Evolutionary conservation across 805 yeast genomes (phyloP), one percentile per base, ranked within the genome.

Genomic region (Teunomyces lycoperdinae): DNA sequence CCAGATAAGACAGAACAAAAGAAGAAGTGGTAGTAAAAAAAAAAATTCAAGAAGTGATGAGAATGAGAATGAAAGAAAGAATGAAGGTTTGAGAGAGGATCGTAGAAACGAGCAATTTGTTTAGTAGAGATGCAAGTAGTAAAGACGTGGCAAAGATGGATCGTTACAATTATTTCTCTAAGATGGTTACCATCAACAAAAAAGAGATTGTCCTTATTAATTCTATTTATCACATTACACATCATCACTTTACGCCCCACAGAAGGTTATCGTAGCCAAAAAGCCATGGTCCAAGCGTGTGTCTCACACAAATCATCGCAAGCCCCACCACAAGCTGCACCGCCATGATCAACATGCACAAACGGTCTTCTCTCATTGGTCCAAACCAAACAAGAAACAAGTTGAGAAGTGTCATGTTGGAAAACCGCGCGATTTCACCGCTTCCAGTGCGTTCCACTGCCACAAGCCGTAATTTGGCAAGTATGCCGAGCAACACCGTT

Each of bases 391-490:
- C 96, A 36, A 92, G 69, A 1, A 79, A 77, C 51, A 94, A 71
- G 61, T 92, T 94, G 54, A 94, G 90, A 43, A 94, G 67, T 2
- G 99, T 94, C 79, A 92, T 76, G 62, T 94, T 94, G 9, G 94
- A 83, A 47, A 87, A 81, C 50, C 75, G 68, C 24, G 24, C 4
- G 24, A 20, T 20, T 20, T 20, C 24, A 20, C 24, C 24, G 24
- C 6, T 5, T 5, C 6, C 24, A 20, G 4, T 20, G 24, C 24
- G 24, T 20, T 20, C 24, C 24, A 20, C 24, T 20, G 24, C 24
- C 24, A 20, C 42, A 94, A 65, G 1, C 77, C 13, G 16, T 58
- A 20, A 20, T 20, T 20, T 20, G 24, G 24, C 24, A 20, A 20
- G 24, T 20, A 20, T 6, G 24, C 24, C 57, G 50, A 89, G 62